Percentiles rank a stretch among this genome's conserved stretches.
These are phyloP conservation scores for Oleoguttula mirabilis DNA, from an alignment of 495 filamentous ascomycete genomes.

Conservation along the genomic window DNA sequence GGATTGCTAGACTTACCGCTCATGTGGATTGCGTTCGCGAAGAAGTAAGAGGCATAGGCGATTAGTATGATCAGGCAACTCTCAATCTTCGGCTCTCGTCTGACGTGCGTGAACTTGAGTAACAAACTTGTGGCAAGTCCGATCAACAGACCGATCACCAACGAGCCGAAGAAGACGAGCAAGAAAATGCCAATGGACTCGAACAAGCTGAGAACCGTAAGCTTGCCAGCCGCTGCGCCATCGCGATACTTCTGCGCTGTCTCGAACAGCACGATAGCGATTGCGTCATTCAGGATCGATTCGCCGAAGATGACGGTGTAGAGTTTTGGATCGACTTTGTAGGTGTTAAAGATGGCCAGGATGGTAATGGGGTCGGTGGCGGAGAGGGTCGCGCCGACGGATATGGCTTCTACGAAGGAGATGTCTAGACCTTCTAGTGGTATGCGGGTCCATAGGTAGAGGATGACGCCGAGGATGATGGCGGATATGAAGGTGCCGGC, in stretches of 20 bases:
- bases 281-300: constrained; percentile 93
- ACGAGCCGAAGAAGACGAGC: constrained; percentile 86
- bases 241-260: constrained; percentile 81
- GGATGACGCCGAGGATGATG: constrained; percentile 72
- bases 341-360: constrained; percentile 95
- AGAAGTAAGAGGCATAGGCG: constrained; percentile 93
- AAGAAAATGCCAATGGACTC: constrained; percentile 91
- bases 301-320: constrained; percentile 98
- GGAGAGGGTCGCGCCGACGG: constrained; percentile 87
- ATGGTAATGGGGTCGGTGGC: constrained; percentile 97
- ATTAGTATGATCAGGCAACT: constrained; percentile 88
- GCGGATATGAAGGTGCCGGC: constrained; percentile 96
- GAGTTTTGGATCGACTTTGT: constrained; percentile 96
- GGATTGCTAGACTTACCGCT: constrained; percentile 54
- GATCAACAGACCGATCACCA: constrained; percentile 75
- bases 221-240: constrained; percentile 43
- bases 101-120: constrained; percentile 84
- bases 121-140: constrained; percentile 76
- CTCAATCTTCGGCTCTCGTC: constrained; percentile 90
- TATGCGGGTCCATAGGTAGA: constrained; percentile 80
- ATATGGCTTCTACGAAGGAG: constrained; percentile 85
- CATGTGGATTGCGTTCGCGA: constrained; percentile 85
- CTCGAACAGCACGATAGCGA: constrained; percentile 97
- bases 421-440: constrained; percentile 75
- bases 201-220: constrained; percentile 65